A percentile compares a stretch with the other conserved stretches of the same genome.
These are phyloP conservation scores for Aspergillus sp. DNA, from an alignment of 2,329 filamentous ascomycete genomes.

Conservation along the genomic window DNA sequence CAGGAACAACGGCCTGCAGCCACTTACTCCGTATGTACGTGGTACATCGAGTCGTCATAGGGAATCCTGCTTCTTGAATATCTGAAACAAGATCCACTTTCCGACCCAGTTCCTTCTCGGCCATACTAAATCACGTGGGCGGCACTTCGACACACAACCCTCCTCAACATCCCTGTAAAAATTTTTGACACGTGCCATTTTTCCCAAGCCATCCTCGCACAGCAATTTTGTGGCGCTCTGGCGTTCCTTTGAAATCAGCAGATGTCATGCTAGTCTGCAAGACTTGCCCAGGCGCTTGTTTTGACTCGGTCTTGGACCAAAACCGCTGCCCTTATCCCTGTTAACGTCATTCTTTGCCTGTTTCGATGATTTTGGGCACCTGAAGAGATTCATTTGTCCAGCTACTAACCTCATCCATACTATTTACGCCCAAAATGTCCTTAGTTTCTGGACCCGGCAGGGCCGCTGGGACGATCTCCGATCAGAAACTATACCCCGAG, in stretches of 20 bases:
- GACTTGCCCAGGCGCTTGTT: conserved; percentile 5
- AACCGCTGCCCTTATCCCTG: neutral
- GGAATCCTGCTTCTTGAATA: neutral
- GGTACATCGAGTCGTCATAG: too few species aligned
- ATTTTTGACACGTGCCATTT: neutral
- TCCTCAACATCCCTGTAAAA: neutral
- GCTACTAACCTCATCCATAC: conserved; percentile 3
- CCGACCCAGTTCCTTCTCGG: neutral
- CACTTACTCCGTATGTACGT: too few species aligned
- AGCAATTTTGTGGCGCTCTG: neutral
- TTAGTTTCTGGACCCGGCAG: conserved; percentile 61
- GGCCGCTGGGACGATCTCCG: conserved; percentile 45
- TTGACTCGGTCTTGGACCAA: neutral
- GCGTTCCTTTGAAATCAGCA: neutral
- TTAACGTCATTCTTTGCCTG: neutral
- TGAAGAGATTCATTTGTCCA: neutral
- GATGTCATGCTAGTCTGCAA: conserved; percentile 4
- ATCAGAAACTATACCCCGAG: conserved; percentile 55
- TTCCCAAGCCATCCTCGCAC: neutral
- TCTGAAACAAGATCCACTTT: conserved; percentile 3
- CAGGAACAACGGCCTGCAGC: neutral
- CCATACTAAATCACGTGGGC: neutral
- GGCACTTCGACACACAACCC: neutral
- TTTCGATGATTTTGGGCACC: neutral
- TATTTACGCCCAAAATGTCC: conserved; percentile 48